Evolutionary conservation across 2,329 filamentous ascomycete species (phyloP).

Genomic region (Clarireedia monteithiana): DNA sequence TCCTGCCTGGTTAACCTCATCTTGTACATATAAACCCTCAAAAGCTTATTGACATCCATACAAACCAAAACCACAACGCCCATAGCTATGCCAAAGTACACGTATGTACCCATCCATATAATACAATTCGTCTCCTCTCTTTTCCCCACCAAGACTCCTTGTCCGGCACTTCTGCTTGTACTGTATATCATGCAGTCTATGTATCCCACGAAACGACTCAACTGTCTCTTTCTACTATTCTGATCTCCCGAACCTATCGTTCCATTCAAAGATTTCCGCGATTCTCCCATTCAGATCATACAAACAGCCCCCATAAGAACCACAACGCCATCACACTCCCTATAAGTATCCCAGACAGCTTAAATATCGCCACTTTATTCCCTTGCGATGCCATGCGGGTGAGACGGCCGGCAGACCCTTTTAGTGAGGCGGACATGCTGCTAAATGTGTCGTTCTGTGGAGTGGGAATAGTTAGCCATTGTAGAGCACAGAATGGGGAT

Average conservation of each 20-base stretch:
- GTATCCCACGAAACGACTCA: background rate
- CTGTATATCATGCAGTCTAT: background rate
- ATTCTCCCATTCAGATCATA: conserved; percentile 12
- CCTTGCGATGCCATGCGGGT: conserved; percentile 86
- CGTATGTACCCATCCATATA: conserved; percentile 15
- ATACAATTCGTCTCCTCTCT: conserved; percentile 16
- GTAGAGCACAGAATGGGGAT: background rate
- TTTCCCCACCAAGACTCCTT: background rate
- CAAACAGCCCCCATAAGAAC: conserved; percentile 35
- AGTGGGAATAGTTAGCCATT: background rate
- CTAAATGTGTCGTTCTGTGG: conserved; percentile 80
- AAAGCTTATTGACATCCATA: background rate
- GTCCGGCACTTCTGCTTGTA: background rate
- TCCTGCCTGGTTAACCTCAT: background rate
- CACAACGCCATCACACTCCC: conserved; percentile 67
- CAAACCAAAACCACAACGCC: conserved; percentile 20
- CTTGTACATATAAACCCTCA: background rate
- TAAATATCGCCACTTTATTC: conserved; percentile 85
- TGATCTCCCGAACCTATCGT: background rate
- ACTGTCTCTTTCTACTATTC: background rate
- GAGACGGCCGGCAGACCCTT: conserved; percentile 73
- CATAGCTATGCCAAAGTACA: conserved; percentile 22
- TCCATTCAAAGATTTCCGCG: background rate
- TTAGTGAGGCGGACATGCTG: conserved; percentile 72
- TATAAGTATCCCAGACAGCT: conserved; percentile 77